Percentiles rank a stretch among this genome's conserved stretches.
These are phyloP conservation scores for Davidsoniella australis DNA, from an alignment of 2,329 filamentous ascomycete species.

Conservation along the genomic window DNA sequence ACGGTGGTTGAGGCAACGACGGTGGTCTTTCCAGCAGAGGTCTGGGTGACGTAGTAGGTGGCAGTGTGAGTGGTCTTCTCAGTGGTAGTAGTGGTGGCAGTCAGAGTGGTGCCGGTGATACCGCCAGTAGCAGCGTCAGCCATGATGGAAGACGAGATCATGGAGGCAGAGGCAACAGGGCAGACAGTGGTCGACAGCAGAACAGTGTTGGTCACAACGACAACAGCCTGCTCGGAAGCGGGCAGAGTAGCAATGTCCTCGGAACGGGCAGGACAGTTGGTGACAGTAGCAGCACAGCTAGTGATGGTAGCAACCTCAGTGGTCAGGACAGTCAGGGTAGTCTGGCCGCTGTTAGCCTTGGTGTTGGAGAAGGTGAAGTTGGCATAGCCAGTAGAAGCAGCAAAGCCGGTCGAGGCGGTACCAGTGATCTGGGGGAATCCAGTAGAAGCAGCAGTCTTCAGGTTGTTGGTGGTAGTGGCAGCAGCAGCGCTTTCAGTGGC, in stretches of 20 bases:
- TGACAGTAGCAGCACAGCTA: conserved; percentile 38
- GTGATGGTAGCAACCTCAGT: conserved; percentile 40
- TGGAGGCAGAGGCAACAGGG: conserved; percentile 26
- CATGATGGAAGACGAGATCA: conserved; percentile 25
- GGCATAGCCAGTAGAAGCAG: conserved; percentile 16
- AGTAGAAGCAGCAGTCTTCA: not conserved
- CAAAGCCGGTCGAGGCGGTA: not conserved
- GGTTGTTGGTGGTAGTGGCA: not conserved
- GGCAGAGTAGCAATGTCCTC: conserved; percentile 21
- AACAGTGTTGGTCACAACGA: conserved; percentile 24
- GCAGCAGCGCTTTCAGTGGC: conserved; percentile 2
- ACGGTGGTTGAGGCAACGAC: conserved; percentile 25
- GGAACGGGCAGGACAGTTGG: conserved; percentile 31
- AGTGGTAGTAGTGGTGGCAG: conserved; percentile 20
- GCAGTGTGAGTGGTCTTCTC: not conserved
- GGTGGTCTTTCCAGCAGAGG: conserved; percentile 19
- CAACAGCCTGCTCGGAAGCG: conserved; percentile 20
- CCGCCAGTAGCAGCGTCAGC: conserved; percentile 21
- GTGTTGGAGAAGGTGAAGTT: conserved; percentile 14
- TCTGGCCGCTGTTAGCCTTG: conserved; percentile 16
- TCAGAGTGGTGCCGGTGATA: conserved; percentile 23
- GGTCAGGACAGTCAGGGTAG: conserved; percentile 32
- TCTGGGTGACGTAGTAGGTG: conserved; percentile 1
- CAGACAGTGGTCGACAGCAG: conserved; percentile 27
- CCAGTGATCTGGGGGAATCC: not conserved